Base-by-base conservation (phyloP, 106 monocot genomes). In the Acorus gramineus region DNA sequence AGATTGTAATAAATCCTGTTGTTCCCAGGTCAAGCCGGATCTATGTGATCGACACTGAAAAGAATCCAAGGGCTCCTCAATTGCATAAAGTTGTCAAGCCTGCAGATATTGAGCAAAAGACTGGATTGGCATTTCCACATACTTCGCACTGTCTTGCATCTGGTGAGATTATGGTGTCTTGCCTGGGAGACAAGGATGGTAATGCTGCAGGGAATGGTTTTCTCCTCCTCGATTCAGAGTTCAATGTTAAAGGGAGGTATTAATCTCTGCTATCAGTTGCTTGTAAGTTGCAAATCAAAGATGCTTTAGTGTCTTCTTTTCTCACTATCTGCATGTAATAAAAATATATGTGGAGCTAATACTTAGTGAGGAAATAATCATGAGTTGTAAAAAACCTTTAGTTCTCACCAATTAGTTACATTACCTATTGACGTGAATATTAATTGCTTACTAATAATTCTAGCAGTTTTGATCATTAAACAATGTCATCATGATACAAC, bases 171-270 rank as follows among this genome's bases (percentile, higher is more conserved):
- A 72, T 96, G 87, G 74, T 96, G 58, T 96, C 96, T 61, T 96
- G 96, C 83, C 87, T 96, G 28, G 96, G 96, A 12, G 96, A 96
- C 74, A 85, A 82, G 71, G 80, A 91, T 63, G 96, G 96, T 45
- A 88, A 96, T 77, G 90, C 96, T 5, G 57, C 73, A 46, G 90
- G 87, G 43, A 82, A 68, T 66, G 96, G 90, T 0, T 96, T 96
- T 66, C 85, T 96, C n/a, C 85, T 96, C 52, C 77, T 96, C n/a
- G 82, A 96, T 82, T 87, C 96, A 14, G 68, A 96, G 57, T 91
- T 96, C 74, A 87, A 90, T 65, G 86, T 96, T 50, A 96, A 96
- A 90, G 96, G 96, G 81, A 90, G 96, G 96, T 96, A 75, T 11
- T 65, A 45, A 4, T 55, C 42, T 60, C 42, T 44, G 10, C 44